Evolutionary conservation across 495 filamentous ascomycete genomes (phyloP), one percentile per base, ranked within the genome.

Genomic region (Neurospora terricola): DNA sequence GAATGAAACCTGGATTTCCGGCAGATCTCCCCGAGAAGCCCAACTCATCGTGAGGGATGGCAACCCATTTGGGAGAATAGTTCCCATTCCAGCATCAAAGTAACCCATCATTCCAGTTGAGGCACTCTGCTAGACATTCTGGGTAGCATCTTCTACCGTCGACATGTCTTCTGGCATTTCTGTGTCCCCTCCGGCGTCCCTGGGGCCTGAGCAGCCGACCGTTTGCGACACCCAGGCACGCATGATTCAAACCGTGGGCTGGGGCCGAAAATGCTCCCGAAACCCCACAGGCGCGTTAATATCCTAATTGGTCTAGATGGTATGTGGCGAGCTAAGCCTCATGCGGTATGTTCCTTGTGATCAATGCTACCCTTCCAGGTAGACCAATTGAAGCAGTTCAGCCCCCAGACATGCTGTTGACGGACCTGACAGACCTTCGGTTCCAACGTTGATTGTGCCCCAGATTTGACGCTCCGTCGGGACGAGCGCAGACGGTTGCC

Each of bases 1-100:
- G 12, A 34, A 66, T 66, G 54, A 18, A 34, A 66, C 54, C 54
- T 34, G 54, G 23, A 66, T 37, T 71, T 38, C 74, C 76, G 76
- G 77, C 71, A 76, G 42, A 73, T 76, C 77, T 79, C 74, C 77
- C 76, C 76, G 74, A 66, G 77, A 62, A 75, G 45, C 72, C 73
- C 70, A 73, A 40, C 73, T 14, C 43, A 21, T 37, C n/a, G 3
- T 66, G 39, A n/a, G 27, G n/a, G 16, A 9, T 42, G 12, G 71
- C 42, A 70, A 72, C 54, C 71, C 70, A 54, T 10, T 76, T 76
- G 69, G 66, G 70, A 75, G 69, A 3, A 75, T 75, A 73, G 42
- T 78, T 70, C 76, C 75, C 69, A 11, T 73, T 75, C 70, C 59
- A 72, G 75, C 54, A n/a, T 48, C 72, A 74, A n/a, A 48, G 73